Evolutionary conservation across 2,329 filamentous ascomycete genomes (phyloP), one percentile per base, ranked within the genome.

Genomic region (Aspergillus udagawae): DNA sequence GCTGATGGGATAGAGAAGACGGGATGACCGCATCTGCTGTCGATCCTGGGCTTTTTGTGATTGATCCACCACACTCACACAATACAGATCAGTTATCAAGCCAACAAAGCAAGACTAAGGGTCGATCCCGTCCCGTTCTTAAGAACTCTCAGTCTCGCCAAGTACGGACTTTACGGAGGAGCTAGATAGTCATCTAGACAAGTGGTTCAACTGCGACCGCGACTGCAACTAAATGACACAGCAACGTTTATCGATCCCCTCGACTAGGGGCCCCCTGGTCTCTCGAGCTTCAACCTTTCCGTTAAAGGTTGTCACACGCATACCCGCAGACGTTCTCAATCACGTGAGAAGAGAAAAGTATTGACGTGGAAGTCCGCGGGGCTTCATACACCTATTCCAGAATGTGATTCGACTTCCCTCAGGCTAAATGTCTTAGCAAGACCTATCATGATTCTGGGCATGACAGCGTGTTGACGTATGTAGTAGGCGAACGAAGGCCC

Each of bases 261-360:
- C n/a, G 42, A 45, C 42, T 12, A 21, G 42, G 42, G 20, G 42
- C 6, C 25, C 44, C 44, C 44, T 47, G 44, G 17, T 47, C 44
- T 23, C 21, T 47, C 32, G 5, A 38, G 14, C 32, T 38, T 7
- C 32, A 35, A 17, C 32, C 45, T 41, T 47, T 25, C 32, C 20
- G 7, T 29, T 23, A 5, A 14, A 14, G 23, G 8, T 59, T 53
- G 51, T 53, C 59, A 57, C 17, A 56, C 54, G 58, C 55, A 25
- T 57, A 60, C 62, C 63, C 63, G 63, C 63, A 65, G 60, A 53
- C 51, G 52, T 32, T 27, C 32, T 59, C 49, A 21, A 42, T 65
- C 63, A 65, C 63, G 63, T 65, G 62, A 55, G 17, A 1, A 14
- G 17, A 1, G 5, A 38, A 38, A 7, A 17, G 32, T 38, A 47